Conservation (phyloP, 2,329 filamentous ascomycete species). For the Ophiostoma sp. region DNA sequence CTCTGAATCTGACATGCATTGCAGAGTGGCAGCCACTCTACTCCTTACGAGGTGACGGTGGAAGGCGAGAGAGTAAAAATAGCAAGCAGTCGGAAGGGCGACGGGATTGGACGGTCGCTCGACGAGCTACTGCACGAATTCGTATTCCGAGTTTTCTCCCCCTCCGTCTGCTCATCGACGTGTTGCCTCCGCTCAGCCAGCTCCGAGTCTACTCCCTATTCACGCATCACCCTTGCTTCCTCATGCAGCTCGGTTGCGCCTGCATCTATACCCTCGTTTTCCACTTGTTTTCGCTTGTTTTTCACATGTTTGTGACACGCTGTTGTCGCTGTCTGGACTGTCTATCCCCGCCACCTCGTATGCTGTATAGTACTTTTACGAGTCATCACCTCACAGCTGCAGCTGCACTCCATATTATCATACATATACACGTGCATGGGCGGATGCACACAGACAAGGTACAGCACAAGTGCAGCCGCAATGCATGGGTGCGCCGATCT, state of each 20-base stretch:
- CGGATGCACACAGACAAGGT: no score
- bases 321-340: not conserved
- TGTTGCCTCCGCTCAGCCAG: not conserved
- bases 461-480: not conserved
- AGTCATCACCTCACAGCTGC: not conserved
- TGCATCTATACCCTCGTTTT: not conserved
- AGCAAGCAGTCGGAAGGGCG: not conserved
- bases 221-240: conserved; percentile 2
- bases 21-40: not conserved
- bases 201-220: not conserved
- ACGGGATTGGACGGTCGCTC: not conserved
- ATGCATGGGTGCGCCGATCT: not conserved
- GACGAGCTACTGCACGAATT: not conserved
- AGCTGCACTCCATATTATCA: not conserved
- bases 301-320: no score
- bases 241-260: conserved; percentile 2
- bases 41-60: not conserved
- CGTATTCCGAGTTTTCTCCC: not conserved
- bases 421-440: not conserved
- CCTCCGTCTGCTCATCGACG: not conserved
- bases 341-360: not conserved
- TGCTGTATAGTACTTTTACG: conserved; percentile 11
- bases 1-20: no score
- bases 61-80: not conserved
- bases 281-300: no score